These are phyloP conservation scores for Aspergillus hiratsukae DNA, from an alignment of 2,329 filamentous ascomycete species.

Conservation along the genomic window DNA sequence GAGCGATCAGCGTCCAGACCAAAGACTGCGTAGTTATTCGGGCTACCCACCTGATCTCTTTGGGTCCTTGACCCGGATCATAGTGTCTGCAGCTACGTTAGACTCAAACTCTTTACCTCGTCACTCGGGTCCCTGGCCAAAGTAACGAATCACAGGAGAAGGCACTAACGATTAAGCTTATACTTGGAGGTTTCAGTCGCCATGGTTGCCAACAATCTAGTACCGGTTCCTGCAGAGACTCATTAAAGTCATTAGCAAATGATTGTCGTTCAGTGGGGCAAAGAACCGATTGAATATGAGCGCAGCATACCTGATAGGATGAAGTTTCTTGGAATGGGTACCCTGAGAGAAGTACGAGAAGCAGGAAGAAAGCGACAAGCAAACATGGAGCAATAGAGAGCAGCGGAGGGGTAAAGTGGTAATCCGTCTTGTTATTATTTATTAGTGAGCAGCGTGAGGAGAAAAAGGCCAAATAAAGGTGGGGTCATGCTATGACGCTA, in stretches of 20 bases:
- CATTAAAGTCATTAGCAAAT: conserved; percentile 15
- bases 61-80: conserved; percentile 93
- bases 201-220: conserved; percentile 44
- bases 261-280: conserved; percentile 5
- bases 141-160: background rate
- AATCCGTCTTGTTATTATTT: conserved; percentile 4
- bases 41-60: conserved; percentile 62
- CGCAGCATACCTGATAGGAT: conserved; percentile 13
- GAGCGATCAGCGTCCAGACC: background rate
- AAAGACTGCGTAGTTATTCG: background rate
- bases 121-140: background rate
- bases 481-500: conserved; percentile 18
- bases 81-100: conserved; percentile 43
- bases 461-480: conserved; percentile 8
- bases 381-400: conserved; percentile 19
- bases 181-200: conserved; percentile 58
- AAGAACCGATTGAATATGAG: background rate
- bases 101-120: background rate
- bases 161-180: conserved; percentile 59
- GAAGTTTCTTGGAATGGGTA: conserved; percentile 21
- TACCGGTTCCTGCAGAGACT: conserved; percentile 16
- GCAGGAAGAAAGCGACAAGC: conserved; percentile 12
- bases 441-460: conserved; percentile 11
- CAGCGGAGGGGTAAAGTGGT: conserved; percentile 9
- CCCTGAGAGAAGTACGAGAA: conserved; percentile 18